phyloP scores from a whole-genome alignment of 139 green algal genomes.

The Diplosphaera chodatii region DNA sequence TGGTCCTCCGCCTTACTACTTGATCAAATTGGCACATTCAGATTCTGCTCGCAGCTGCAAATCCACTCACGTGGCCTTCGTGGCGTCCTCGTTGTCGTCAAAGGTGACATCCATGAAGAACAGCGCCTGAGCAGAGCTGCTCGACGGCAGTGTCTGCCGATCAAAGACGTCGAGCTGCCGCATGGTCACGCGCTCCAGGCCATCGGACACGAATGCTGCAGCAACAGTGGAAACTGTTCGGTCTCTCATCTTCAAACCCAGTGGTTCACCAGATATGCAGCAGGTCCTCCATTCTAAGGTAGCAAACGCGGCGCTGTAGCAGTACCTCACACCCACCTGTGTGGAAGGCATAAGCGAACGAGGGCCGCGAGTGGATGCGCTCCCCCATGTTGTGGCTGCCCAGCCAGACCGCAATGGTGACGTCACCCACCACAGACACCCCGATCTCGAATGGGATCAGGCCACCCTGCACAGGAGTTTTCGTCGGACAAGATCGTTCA shows the following conservation, averaged over 20 bases:
- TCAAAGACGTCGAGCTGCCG: conserved; percentile 17
- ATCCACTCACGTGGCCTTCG: neutral
- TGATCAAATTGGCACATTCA: too few relatives aligned
- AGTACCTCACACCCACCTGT: conserved; percentile 1
- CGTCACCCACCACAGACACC: conserved; percentile 18
- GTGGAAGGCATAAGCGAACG: conserved; percentile 24
- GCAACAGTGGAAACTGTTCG: too few relatives aligned
- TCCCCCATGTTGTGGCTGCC: conserved; percentile 19
- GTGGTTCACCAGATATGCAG: too few relatives aligned
- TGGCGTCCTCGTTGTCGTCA: neutral
- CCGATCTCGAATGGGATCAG: conserved; percentile 20
- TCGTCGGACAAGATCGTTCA: too few relatives aligned
- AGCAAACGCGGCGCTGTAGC: too few relatives aligned
- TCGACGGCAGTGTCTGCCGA: neutral
- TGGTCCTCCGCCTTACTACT: too few relatives aligned
- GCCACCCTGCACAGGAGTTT: conserved; percentile 11
- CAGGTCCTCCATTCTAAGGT: too few relatives aligned
- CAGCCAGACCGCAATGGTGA: conserved; percentile 28
- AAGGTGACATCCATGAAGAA: conserved; percentile 25
- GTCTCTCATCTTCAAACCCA: too few relatives aligned
- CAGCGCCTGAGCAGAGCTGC: conserved; percentile 1
- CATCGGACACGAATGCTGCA: neutral
- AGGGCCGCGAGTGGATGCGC: conserved; percentile 15
- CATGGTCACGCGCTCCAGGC: conserved; percentile 12
- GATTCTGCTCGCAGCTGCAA: too few relatives aligned